Conservation (phyloP, 768 basidiomycete genomes). For the Hypholoma sublateritium region DNA sequence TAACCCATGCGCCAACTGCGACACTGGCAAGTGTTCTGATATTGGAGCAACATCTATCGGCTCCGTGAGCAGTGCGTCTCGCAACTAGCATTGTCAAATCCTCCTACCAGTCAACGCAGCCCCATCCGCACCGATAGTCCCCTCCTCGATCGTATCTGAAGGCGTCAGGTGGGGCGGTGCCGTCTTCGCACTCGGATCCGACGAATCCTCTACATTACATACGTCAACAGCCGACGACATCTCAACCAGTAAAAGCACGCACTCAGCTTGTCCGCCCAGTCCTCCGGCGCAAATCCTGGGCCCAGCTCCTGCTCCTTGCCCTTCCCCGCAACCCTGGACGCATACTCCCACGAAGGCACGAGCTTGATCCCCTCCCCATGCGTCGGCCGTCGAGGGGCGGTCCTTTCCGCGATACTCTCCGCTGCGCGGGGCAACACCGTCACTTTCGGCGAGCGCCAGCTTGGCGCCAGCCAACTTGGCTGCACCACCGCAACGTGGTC, state of each 20-base stretch:
- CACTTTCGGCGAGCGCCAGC: no score
- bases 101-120: conserved; percentile 11
- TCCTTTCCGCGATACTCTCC: no score
- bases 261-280: not conserved
- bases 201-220: not conserved
- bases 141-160: conserved; percentile 3
- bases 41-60: conserved; percentile 43
- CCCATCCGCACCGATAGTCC: conserved; percentile 2
- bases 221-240: not conserved
- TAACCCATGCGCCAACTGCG: conserved; percentile 55
- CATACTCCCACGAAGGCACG: not conserved
- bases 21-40: conserved; percentile 52
- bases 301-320: not conserved
- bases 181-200: not conserved
- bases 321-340: not conserved
- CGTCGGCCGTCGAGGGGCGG: no score
- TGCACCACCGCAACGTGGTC: no score
- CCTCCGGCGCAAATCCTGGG: not conserved
- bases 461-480: no score
- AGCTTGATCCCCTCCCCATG: no score
- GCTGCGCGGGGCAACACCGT: no score
- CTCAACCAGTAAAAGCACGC: not conserved
- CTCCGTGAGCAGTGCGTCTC: not conserved
- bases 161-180: conserved; percentile 16
- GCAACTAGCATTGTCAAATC: not conserved